These are phyloP conservation scores for Sporothrix phasma DNA, from an alignment of 2,329 filamentous ascomycete species.

Conservation along the genomic window DNA sequence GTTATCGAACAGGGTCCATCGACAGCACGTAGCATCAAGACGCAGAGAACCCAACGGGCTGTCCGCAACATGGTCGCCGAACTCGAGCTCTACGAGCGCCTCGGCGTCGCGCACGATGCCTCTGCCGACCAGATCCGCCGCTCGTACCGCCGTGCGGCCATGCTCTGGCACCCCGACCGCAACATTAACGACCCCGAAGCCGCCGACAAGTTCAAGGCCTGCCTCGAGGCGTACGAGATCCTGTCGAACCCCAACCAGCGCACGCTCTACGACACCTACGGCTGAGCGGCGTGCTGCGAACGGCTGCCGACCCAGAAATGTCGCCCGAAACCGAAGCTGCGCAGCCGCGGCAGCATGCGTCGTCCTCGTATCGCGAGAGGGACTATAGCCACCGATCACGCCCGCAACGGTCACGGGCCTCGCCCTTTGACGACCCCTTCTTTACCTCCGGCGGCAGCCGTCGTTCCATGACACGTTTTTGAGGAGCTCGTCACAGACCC, in stretches of 20 bases:
- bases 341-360: background rate
- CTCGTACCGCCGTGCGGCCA: conserved; percentile 70
- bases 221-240: conserved; percentile 95
- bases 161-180: conserved; percentile 95
- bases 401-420: background rate
- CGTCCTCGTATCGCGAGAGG: conserved; percentile 25
- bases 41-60: background rate
- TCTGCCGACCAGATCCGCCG: conserved; percentile 94
- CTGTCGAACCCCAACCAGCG: conserved; percentile 94
- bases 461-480: background rate
- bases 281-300: conserved; percentile 76
- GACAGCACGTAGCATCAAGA: too few species aligned
- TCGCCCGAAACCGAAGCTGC: background rate
- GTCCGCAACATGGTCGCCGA: conserved; percentile 25
- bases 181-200: conserved; percentile 84
- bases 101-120: conserved; percentile 67
- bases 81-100: conserved; percentile 65
- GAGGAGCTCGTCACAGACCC: too few species aligned
- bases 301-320: background rate
- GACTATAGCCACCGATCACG: conserved; percentile 29
- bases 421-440: background rate
- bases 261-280: conserved; percentile 88
- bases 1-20: too few species aligned
- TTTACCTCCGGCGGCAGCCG: background rate
- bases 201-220: conserved; percentile 92